Evolutionary conservation across 805 yeast species (phyloP), one percentile per base, ranked within the genome.

Genomic region (Metschnikowia corniflorae): DNA sequence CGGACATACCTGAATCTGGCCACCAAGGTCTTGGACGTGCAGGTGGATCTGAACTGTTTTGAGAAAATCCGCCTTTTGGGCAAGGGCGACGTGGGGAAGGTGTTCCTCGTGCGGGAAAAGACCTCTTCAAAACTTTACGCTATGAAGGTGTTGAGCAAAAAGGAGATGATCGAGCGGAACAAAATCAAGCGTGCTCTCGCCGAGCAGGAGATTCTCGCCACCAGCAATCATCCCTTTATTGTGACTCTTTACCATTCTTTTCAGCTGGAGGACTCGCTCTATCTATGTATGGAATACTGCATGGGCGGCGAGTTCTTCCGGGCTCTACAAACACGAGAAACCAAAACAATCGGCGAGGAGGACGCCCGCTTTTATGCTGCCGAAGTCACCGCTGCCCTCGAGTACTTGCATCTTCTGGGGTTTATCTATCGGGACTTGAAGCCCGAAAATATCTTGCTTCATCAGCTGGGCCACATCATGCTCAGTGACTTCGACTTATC

Each of bases 231-330:
- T 60, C 99, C 99, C 0, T 93, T 94, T 55, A 94, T 93, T 49
- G 97, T 93, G 20, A 87, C 98, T 0, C 68, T 93, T 17, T 91
- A 93, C 55, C 99, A 93, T 60, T 88, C 83, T 0, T 93, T 93
- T 66, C 98, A 93, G 63, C 83, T 95, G 4, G 93, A 86, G 42
- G 97, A 89, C 51, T 80, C 85, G 54, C 63, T 93, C 8, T 93
- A 88, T 51, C 73, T 93, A 26, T 93, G 99, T 62, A 91, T 94
- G 96, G 99, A 93, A 58, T 93, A 91, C 54, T 93, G 99, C 56
- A 87, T 93, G 88, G 99, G 99, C 20, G 99, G 99, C 30, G 98
- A 94, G 63, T 93, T 93, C 54, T 93, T 93, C 69, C 70, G 97
- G 42, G 98, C 97, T 0, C 64, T 93, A 36, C 98, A 93, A 61